phyloP scores from a whole-genome alignment of 805 yeast species.

The Yarrowia divulgata region DNA sequence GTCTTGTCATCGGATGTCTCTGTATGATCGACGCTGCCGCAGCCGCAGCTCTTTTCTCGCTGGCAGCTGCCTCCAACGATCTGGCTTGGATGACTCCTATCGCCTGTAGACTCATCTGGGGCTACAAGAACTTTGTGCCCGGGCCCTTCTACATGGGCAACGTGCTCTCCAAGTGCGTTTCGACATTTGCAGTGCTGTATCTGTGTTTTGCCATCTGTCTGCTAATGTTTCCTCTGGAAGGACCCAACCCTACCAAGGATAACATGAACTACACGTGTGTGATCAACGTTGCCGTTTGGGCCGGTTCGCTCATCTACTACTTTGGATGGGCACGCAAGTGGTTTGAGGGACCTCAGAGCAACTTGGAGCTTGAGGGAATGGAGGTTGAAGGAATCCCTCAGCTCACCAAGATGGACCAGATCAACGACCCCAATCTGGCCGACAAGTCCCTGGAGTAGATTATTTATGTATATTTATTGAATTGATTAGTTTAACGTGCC shows the following conservation, averaged over 20 bases:
- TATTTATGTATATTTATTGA: background rate
- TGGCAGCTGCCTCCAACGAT: conserved; percentile 67
- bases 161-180: conserved; percentile 54
- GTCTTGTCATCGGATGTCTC: conserved; percentile 62
- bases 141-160: conserved; percentile 73
- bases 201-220: conserved; percentile 61
- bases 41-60: conserved; percentile 68
- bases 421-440: background rate
- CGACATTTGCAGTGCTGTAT: conserved; percentile 59
- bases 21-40: conserved; percentile 67
- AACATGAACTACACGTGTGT: conserved; percentile 74
- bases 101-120: conserved; percentile 57
- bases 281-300: conserved; percentile 67
- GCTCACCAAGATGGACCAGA: background rate
- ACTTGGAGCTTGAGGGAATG: conserved; percentile 41
- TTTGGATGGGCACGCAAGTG: conserved; percentile 59
- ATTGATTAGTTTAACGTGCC: background rate
- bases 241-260: conserved; percentile 49
- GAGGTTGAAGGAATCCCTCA: conserved; percentile 18
- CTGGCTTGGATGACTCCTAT: conserved; percentile 71
- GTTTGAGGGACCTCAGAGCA: conserved; percentile 62
- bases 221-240: conserved; percentile 64
- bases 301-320: conserved; percentile 61
- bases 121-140: conserved; percentile 62
- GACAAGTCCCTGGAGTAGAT: background rate